A percentile compares a stretch with the other conserved stretches of the same genome.
Conservation (phyloP, 495 filamentous ascomycete genomes). For the Penicillium nucicola region DNA sequence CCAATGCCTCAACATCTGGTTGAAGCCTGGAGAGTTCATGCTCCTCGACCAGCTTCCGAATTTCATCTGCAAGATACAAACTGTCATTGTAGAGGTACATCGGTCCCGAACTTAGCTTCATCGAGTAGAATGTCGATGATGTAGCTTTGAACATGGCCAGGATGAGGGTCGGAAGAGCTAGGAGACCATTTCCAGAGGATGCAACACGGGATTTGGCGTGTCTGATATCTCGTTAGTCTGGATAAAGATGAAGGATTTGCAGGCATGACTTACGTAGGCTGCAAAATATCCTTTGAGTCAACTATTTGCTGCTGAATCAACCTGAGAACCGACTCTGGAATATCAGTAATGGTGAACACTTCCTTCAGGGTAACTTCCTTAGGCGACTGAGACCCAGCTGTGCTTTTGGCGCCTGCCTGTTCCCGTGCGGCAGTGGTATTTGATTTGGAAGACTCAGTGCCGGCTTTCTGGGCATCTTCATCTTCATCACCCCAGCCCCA, state of each 20-base stretch:
- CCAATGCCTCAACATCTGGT: constrained; percentile 67
- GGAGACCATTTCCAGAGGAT: constrained; percentile 69
- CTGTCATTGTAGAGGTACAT: constrained; percentile 97
- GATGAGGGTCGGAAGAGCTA: constrained; percentile 76
- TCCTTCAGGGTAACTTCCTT: constrained; percentile 77
- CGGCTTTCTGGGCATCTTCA: constrained; percentile 26
- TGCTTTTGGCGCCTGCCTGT: constrained; percentile 11
- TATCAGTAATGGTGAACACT: constrained; percentile 79
- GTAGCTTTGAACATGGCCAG: constrained; percentile 90
- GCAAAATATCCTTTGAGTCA: constrained; percentile 64
- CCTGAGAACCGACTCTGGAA: constrained; percentile 72
- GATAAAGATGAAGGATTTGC: constrained; percentile 7
- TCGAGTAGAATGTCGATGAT: constrained; percentile 73
- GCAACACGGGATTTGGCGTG: constrained; percentile 55
- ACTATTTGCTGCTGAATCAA: constrained; percentile 66
- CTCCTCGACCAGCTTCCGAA: constrained; percentile 57
- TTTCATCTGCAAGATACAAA: constrained; percentile 67
- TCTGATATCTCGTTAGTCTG: constrained; percentile 28
- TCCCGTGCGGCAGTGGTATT: constrained; percentile 12
- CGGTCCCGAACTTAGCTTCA: constrained; percentile 61
- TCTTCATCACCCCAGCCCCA: constrained; percentile 73
- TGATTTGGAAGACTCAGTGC: constrained; percentile 10
- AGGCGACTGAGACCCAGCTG: constrained; percentile 20
- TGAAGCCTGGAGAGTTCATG: constrained; percentile 55
- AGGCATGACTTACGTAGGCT: constrained; percentile 44